Percentiles rank a stretch among this genome's conserved stretches.
Conservation (phyloP, 768 basidiomycete species). For the Kwoniella dejecticola region DNA sequence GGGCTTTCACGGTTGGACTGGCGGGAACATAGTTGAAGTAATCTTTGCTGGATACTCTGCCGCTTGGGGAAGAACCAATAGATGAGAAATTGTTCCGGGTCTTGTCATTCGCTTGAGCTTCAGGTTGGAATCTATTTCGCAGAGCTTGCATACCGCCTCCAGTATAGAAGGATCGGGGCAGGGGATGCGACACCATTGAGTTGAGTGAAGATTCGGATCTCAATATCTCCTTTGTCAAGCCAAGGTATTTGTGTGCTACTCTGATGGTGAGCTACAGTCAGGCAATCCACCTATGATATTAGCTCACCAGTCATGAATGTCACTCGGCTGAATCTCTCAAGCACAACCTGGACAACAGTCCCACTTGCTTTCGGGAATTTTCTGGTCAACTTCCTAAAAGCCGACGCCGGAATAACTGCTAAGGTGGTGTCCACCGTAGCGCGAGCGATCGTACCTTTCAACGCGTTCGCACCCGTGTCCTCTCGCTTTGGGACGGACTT, state of each 20-base stretch:
- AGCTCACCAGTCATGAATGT: slow-evolving; percentile 81
- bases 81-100: slow-evolving; percentile 9
- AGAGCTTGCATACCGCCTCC: slow-evolving; percentile 85
- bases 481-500: background rate
- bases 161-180: slow-evolving; percentile 88
- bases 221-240: slow-evolving; percentile 89
- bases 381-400: slow-evolving; percentile 88
- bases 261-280: background rate
- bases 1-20: slow-evolving; percentile 41
- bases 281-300: background rate
- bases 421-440: slow-evolving; percentile 92
- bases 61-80: slow-evolving; percentile 12
- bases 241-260: slow-evolving; percentile 82
- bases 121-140: slow-evolving; percentile 76
- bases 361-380: slow-evolving; percentile 97
- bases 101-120: slow-evolving; percentile 26
- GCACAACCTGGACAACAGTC: slow-evolving; percentile 90
- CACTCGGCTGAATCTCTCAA: slow-evolving; percentile 93
- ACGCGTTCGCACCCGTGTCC: slow-evolving; percentile 22
- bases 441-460: slow-evolving; percentile 66
- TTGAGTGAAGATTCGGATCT: slow-evolving; percentile 97
- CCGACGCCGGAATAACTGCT: slow-evolving; percentile 98
- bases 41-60: slow-evolving; percentile 38
- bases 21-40: slow-evolving; percentile 55
- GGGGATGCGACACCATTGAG: slow-evolving; percentile 91